Conservation (phyloP, 768 basidiomycete species). For the Xerocomellus intermedius region DNA sequence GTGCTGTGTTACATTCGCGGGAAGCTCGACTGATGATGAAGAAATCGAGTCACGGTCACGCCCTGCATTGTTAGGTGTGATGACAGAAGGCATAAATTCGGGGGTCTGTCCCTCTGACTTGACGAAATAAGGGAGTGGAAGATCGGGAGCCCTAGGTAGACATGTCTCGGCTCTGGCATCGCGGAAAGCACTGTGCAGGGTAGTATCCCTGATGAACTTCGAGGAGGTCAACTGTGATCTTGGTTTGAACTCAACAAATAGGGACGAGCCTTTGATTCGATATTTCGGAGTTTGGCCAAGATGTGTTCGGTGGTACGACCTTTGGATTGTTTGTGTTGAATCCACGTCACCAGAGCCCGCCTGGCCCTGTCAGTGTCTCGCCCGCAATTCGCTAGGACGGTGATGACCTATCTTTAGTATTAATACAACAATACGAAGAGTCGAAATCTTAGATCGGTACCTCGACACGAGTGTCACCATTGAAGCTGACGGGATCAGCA, state of each 20-base stretch:
- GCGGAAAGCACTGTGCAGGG: slow-evolving; percentile 31
- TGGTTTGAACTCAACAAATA: background rate
- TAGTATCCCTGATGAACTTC: slow-evolving; percentile 32
- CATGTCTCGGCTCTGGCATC: slow-evolving; percentile 32
- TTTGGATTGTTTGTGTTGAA: slow-evolving; percentile 29
- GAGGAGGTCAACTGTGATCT: background rate
- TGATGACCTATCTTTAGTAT: slow-evolving; percentile 24
- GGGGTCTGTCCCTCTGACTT: background rate
- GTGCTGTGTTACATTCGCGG: background rate
- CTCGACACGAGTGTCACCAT: slow-evolving; percentile 30
- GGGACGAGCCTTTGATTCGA: slow-evolving; percentile 29
- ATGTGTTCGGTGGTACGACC: slow-evolving; percentile 32
- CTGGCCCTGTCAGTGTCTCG: slow-evolving; percentile 27
- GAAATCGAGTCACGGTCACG: background rate
- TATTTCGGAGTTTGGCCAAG: slow-evolving; percentile 24
- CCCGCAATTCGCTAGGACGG: slow-evolving; percentile 35
- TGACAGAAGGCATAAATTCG: background rate
- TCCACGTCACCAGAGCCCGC: slow-evolving; percentile 31
- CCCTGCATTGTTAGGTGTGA: background rate
- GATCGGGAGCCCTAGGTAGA: slow-evolving; percentile 25
- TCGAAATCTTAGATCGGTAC: slow-evolving; percentile 1
- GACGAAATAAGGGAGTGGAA: slow-evolving; percentile 22
- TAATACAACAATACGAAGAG: background rate
- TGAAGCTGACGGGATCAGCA: slow-evolving; percentile 27
- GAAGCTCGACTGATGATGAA: background rate